A percentile compares a stretch with the other conserved stretches of the same genome.
Conservation (phyloP, 2,329 filamentous ascomycete species). For the Trichoderma oligosporum region DNA sequence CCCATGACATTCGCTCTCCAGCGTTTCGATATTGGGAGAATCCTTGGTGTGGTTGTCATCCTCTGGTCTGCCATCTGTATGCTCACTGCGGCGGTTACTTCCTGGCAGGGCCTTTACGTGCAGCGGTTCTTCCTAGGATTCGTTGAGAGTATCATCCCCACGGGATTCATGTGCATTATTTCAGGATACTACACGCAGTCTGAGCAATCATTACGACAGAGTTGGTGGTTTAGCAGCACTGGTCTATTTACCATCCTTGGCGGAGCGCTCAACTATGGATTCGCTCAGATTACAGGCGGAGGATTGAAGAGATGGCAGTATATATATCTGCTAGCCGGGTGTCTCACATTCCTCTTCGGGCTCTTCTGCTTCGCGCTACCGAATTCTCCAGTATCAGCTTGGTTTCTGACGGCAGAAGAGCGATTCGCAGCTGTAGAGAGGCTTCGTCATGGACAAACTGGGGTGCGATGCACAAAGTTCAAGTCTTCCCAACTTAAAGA, state of each 20-base stretch:
- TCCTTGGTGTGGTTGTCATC: slow-evolving; percentile 60
- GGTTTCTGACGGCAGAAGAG: slow-evolving; percentile 64
- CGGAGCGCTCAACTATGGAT: slow-evolving; percentile 62
- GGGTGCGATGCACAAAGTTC: slow-evolving; percentile 57
- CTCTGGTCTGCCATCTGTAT: slow-evolving; percentile 66
- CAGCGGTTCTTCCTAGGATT: slow-evolving; percentile 64
- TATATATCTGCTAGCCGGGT: slow-evolving; percentile 64
- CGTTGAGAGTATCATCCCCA: slow-evolving; percentile 62
- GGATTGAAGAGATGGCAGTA: slow-evolving; percentile 63
- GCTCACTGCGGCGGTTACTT: slow-evolving; percentile 63
- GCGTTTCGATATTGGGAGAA: slow-evolving; percentile 60
- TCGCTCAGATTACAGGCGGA: slow-evolving; percentile 57
- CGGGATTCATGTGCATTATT: slow-evolving; percentile 62
- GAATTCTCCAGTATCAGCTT: slow-evolving; percentile 62
- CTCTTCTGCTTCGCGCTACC: slow-evolving; percentile 62
- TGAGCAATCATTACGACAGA: slow-evolving; percentile 62
- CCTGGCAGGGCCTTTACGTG: slow-evolving; percentile 59
- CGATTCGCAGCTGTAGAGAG: slow-evolving; percentile 61
- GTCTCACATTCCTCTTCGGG: slow-evolving; percentile 61
- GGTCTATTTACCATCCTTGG: slow-evolving; percentile 62
- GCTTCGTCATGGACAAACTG: slow-evolving; percentile 59
- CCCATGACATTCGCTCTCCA: slow-evolving; percentile 70
- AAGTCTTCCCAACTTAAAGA: slow-evolving; percentile 58
- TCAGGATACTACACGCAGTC: slow-evolving; percentile 60
- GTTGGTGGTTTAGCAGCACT: slow-evolving; percentile 62